Conservation (phyloP, 805 yeast species). For the Schizosaccharomyces octosporus region DNA sequence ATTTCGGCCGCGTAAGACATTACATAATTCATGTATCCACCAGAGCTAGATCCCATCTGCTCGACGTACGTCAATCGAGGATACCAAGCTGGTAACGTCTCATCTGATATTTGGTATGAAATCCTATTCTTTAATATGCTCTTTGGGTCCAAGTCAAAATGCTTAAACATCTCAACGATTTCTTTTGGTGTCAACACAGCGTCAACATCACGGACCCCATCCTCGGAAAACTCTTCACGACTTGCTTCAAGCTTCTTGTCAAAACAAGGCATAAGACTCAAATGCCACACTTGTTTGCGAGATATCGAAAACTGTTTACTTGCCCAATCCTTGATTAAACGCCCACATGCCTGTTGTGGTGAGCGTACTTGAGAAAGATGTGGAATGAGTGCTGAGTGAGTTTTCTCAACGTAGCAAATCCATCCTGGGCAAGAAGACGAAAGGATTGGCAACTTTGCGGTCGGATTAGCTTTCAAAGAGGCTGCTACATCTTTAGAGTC, state of each 20-base stretch:
- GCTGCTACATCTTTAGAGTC: neutral
- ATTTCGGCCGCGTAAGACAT: slow-evolving; percentile 16
- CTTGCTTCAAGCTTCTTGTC: slow-evolving; percentile 91
- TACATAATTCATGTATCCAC: slow-evolving; percentile 67
- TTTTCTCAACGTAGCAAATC: slow-evolving; percentile 85
- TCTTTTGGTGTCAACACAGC: slow-evolving; percentile 87
- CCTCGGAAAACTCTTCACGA: slow-evolving; percentile 35
- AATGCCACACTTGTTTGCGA: slow-evolving; percentile 34
- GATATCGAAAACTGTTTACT: slow-evolving; percentile 13
- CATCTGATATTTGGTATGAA: neutral
- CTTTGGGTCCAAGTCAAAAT: slow-evolving; percentile 10
- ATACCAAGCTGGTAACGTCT: neutral
- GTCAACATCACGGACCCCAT: slow-evolving; percentile 42
- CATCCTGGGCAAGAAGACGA: slow-evolving; percentile 85
- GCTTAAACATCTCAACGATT: slow-evolving; percentile 43
- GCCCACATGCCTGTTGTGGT: slow-evolving; percentile 84
- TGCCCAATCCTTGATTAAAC: slow-evolving; percentile 33
- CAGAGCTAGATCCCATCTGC: slow-evolving; percentile 61
- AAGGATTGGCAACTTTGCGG: slow-evolving; percentile 24
- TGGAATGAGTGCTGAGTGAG: slow-evolving; percentile 65
- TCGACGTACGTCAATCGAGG: neutral
- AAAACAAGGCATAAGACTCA: slow-evolving; percentile 88
- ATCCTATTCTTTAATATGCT: neutral
- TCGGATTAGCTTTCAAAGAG: neutral
- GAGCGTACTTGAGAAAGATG: slow-evolving; percentile 52